These are phyloP conservation scores for Kodamaea neixiangensis DNA, from an alignment of 805 yeast genomes.

Conservation along the genomic window DNA sequence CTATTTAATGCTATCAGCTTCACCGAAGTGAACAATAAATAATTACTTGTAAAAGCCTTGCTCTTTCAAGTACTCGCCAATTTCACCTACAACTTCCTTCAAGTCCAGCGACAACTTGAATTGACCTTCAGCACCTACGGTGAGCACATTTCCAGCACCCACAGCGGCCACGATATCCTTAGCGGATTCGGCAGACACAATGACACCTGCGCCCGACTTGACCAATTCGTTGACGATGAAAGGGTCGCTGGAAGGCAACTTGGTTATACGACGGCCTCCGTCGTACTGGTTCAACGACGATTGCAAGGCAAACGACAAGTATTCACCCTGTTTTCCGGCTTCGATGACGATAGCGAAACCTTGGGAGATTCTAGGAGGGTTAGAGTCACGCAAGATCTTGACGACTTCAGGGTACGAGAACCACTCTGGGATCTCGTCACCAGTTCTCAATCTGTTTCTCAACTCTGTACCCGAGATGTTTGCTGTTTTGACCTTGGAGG, in stretches of 20 bases:
- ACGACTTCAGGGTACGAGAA: conserved; percentile 97
- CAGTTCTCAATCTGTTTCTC: conserved; percentile 82
- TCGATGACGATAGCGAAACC: conserved; percentile 77
- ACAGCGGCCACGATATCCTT: conserved; percentile 59
- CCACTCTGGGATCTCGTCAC: conserved; percentile 92
- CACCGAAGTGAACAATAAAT: background rate
- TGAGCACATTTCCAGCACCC: conserved; percentile 57
- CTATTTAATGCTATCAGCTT: background rate
- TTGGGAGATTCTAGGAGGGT: conserved; percentile 88
- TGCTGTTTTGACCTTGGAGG: conserved; percentile 70
- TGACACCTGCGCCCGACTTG: conserved; percentile 91
- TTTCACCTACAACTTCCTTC: conserved; percentile 61
- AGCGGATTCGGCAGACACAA: conserved; percentile 48
- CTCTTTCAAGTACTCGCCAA: conserved; percentile 70
- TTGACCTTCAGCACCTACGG: conserved; percentile 25
- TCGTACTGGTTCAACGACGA: conserved; percentile 87
- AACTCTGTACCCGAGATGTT: conserved; percentile 95
- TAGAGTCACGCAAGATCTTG: conserved; percentile 81
- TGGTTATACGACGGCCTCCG: conserved; percentile 79
- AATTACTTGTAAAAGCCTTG: conserved; percentile 71
- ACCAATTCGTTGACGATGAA: conserved; percentile 74
- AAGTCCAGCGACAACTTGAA: conserved; percentile 22
- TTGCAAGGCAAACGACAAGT: conserved; percentile 77
- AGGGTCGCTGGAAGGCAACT: conserved; percentile 49
- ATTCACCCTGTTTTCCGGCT: conserved; percentile 48